A percentile compares a stretch with the other conserved stretches of the same genome.
phyloP scores from a whole-genome alignment of 176 grass and related monocot species.

The Musa troglodytarum region DNA sequence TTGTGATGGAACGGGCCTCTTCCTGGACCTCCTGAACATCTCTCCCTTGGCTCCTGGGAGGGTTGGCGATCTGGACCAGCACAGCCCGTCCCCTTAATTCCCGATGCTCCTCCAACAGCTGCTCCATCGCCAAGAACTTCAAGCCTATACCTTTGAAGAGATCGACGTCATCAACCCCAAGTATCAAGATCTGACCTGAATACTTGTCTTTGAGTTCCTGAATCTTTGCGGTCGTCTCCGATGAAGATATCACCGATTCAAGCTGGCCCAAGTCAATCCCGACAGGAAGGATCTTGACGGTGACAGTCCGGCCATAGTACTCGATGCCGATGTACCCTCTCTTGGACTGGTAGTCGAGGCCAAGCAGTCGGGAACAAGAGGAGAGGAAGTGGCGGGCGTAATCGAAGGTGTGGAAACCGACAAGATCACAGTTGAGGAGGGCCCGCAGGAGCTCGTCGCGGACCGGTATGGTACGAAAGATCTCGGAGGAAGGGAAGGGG shows the following conservation, averaged over 20 bases:
- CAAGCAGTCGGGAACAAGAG: slow-evolving; percentile 67
- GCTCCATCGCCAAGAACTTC: slow-evolving; percentile 92
- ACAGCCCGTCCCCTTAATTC: slow-evolving; percentile 53
- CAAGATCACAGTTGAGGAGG: slow-evolving; percentile 82
- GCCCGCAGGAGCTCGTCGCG: slow-evolving; percentile 81
- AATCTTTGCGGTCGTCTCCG: slow-evolving; percentile 37
- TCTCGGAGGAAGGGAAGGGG: slow-evolving; percentile 90
- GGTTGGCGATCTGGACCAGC: slow-evolving; percentile 85
- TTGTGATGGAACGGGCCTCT: slow-evolving; percentile 54
- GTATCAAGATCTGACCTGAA: slow-evolving; percentile 54
- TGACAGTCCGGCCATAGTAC: slow-evolving; percentile 92
- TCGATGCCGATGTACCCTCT: slow-evolving; percentile 89
- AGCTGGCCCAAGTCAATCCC: slow-evolving; percentile 89
- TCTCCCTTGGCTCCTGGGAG: slow-evolving; percentile 69
- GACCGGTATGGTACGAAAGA: slow-evolving; percentile 84
- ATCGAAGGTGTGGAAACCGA: slow-evolving; percentile 98
- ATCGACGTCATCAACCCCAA: slow-evolving; percentile 88
- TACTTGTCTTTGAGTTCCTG: slow-evolving; percentile 40
- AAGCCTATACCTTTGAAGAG: slow-evolving; percentile 92
- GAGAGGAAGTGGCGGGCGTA: slow-evolving; percentile 93
- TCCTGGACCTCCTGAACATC: slow-evolving; percentile 79
- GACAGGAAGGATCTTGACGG: slow-evolving; percentile 79
- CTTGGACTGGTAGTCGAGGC: slow-evolving; percentile 79
- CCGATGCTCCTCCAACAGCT: slow-evolving; percentile 49
- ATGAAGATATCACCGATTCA: slow-evolving; percentile 50